Percentiles rank a stretch among this genome's conserved stretches.
phyloP scores from a whole-genome alignment of 1,139 yeast genomes.

The Nadsonia commutata region DNA sequence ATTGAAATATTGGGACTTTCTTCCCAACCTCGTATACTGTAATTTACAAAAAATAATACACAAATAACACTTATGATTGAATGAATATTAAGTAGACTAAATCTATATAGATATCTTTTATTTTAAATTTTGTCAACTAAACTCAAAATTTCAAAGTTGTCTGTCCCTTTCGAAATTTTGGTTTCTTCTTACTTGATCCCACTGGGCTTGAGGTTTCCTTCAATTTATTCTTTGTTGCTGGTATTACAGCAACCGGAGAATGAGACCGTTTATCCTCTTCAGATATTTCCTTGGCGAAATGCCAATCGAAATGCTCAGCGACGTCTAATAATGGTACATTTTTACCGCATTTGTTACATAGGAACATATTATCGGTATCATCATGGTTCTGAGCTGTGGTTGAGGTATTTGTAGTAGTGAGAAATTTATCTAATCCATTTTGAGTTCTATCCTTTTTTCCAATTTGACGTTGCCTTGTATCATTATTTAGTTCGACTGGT shows the following conservation, averaged over 20 bases:
- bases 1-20: too few relatives aligned
- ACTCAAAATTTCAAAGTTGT: slow-evolving; percentile 3
- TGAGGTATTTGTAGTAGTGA: neutral
- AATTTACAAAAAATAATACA: too few relatives aligned
- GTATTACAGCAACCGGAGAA: neutral
- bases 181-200: neutral
- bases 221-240: neutral
- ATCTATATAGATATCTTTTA: too few relatives aligned
- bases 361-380: slow-evolving; percentile 6
- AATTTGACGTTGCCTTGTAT: neutral
- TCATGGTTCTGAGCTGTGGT: slow-evolving; percentile 1
- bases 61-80: too few relatives aligned
- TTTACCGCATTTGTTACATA: slow-evolving; percentile 19
- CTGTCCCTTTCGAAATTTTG: slow-evolving; percentile 1
- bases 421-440: neutral
- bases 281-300: slow-evolving; percentile 31
- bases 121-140: too few relatives aligned
- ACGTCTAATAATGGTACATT: slow-evolving; percentile 10
- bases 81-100: too few relatives aligned
- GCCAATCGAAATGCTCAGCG: slow-evolving; percentile 28
- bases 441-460: neutral
- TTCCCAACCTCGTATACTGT: too few relatives aligned
- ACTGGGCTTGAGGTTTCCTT: neutral
- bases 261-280: slow-evolving; percentile 19
- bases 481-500: neutral